Conservation (phyloP, 768 basidiomycete species). For the Cystofilobasidium capitatum region DNA sequence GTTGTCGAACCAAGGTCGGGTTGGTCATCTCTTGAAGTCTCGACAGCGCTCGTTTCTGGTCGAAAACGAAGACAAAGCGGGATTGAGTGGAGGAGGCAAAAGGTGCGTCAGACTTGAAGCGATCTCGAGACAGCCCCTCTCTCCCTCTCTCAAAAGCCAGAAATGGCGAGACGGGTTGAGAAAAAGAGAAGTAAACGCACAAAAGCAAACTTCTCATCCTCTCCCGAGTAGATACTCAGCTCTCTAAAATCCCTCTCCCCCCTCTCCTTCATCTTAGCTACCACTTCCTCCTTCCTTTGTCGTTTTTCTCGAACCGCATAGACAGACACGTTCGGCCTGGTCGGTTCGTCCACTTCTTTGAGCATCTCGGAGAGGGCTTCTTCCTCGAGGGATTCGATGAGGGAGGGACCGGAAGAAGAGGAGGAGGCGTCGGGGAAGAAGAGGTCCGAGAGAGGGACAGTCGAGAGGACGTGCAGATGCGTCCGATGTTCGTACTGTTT, state of each 20-base stretch:
- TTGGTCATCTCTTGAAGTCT: conserved; percentile 17
- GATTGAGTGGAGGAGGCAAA: not conserved
- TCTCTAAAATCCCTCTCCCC: conserved; percentile 10
- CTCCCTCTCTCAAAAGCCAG: too few relatives aligned
- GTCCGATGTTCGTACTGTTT: conserved; percentile 20
- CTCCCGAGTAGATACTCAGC: conserved; percentile 22
- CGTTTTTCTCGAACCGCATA: not conserved
- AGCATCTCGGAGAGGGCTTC: conserved; percentile 26
- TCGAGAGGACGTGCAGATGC: conserved; percentile 17
- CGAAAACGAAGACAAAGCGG: not conserved
- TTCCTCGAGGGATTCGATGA: conserved; percentile 15
- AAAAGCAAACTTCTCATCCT: conserved; percentile 23
- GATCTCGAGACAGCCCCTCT: too few relatives aligned
- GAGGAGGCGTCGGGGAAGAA: conserved; percentile 22
- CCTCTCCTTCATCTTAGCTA: not conserved
- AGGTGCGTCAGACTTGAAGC: too few relatives aligned
- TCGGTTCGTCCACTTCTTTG: conserved; percentile 23
- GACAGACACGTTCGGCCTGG: conserved; percentile 21
- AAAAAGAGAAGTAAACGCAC: not conserved
- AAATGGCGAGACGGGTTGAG: too few relatives aligned
- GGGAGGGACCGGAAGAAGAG: too few relatives aligned
- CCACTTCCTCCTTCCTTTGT: not conserved
- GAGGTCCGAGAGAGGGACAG: conserved; percentile 10
- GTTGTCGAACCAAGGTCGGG: not conserved
- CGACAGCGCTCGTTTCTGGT: conserved; percentile 24